phyloP scores from a whole-genome alignment of 116 monocot species.

The Zostera marina region DNA sequence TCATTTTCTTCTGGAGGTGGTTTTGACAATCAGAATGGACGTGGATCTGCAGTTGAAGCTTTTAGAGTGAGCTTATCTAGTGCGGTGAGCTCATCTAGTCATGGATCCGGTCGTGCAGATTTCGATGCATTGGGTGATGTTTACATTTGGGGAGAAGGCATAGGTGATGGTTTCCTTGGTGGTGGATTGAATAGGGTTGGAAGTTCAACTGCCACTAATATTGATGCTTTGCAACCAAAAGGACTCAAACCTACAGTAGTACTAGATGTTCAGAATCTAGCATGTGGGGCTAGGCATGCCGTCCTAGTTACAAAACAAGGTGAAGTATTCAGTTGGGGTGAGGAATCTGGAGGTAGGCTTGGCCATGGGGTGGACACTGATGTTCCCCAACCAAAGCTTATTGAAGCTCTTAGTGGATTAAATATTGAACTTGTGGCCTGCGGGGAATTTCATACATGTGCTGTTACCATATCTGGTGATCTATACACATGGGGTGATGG shows the following conservation, averaged over 20 bases:
- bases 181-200: slow-evolving; percentile 23
- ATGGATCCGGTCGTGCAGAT: slow-evolving; percentile 68
- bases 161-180: slow-evolving; percentile 48
- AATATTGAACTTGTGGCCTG: slow-evolving; percentile 73
- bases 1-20: slow-evolving; percentile 37
- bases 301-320: slow-evolving; percentile 80
- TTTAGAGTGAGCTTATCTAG: slow-evolving; percentile 85
- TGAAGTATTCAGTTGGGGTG: slow-evolving; percentile 87
- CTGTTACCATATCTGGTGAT: slow-evolving; percentile 74
- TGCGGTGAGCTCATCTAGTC: slow-evolving; percentile 91
- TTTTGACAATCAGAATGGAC: slow-evolving; percentile 38
- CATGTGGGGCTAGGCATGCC: slow-evolving; percentile 74
- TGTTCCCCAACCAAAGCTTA: slow-evolving; percentile 59
- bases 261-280: slow-evolving; percentile 55
- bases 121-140: slow-evolving; percentile 84
- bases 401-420: slow-evolving; percentile 44
- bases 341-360: slow-evolving; percentile 88
- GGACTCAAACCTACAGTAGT: slow-evolving; percentile 58
- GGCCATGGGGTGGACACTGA: slow-evolving; percentile 78
- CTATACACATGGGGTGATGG: slow-evolving; percentile 99
- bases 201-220: slow-evolving; percentile 13
- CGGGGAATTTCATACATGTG: slow-evolving; percentile 94
- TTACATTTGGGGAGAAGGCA: slow-evolving; percentile 78
- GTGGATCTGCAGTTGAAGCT: slow-evolving; percentile 43
- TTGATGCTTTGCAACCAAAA: slow-evolving; percentile 54